Conservation (phyloP, 2,329 filamentous ascomycete species). For the Botrytis galanthina region DNA sequence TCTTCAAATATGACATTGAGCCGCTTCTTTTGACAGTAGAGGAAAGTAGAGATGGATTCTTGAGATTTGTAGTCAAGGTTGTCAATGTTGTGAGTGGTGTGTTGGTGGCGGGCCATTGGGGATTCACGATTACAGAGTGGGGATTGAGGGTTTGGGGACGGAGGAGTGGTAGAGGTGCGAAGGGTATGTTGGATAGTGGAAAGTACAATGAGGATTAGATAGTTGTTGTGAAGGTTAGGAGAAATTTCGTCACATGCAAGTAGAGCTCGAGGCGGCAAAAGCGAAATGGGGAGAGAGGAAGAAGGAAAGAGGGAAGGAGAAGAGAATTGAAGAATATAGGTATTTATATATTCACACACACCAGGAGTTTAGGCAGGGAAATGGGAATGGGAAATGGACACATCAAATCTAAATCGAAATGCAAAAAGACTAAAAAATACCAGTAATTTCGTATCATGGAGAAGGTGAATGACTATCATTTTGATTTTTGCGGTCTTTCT, state of each 20-base stretch:
- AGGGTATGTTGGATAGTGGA: conserved; percentile 40
- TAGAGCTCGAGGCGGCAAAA: not conserved
- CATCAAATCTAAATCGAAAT: not conserved
- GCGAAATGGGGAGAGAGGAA: not conserved
- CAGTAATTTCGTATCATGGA: not conserved
- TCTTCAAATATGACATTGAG: conserved; percentile 99
- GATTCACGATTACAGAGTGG: conserved; percentile 83
- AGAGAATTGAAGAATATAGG: not conserved
- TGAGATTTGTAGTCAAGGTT: conserved; percentile 74
- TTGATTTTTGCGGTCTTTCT: not conserved
- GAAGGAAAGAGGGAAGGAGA: not conserved
- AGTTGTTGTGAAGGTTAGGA: not conserved
- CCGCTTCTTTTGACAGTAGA: conserved; percentile 84
- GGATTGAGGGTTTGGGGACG: conserved; percentile 52
- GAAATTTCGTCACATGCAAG: not conserved
- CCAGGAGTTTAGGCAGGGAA: not conserved
- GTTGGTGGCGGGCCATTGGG: conserved; percentile 90
- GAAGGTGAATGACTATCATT: not conserved
- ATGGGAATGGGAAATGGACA: not conserved
- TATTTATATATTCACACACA: not conserved
- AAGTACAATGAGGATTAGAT: conserved; percentile 29
- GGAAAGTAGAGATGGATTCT: conserved; percentile 73
- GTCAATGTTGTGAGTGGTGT: conserved; percentile 91
- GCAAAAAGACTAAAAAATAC: not conserved
- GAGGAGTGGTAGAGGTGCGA: conserved; percentile 36